Percentiles rank a stretch among this genome's conserved stretches.
These are phyloP conservation scores for Boletus vinaceobasis DNA, from an alignment of 768 basidiomycete genomes.

Conservation along the genomic window DNA sequence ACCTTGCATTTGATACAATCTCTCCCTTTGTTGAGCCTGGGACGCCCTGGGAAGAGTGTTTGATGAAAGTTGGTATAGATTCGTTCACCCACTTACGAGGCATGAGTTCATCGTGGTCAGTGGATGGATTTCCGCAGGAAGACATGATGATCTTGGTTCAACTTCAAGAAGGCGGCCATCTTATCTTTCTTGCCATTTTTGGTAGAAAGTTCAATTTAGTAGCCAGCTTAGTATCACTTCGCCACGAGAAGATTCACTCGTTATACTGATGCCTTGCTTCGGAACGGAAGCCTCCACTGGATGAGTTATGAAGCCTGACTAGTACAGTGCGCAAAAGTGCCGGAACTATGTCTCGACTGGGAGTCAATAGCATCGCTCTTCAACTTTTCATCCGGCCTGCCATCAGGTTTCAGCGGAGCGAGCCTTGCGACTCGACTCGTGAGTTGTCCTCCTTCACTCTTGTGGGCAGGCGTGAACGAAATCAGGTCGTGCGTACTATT, in stretches of 20 bases:
- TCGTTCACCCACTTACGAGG: conserved; percentile 44
- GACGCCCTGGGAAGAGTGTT: conserved; percentile 43
- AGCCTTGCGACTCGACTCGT: background rate
- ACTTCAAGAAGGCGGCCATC: background rate
- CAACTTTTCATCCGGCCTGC: background rate
- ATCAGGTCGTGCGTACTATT: background rate
- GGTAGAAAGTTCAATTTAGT: background rate
- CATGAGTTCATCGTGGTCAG: conserved; percentile 63
- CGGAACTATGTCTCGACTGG: background rate
- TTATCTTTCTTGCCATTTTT: conserved; percentile 4
- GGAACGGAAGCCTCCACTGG: background rate
- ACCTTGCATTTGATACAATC: conserved; percentile 74
- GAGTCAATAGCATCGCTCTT: background rate
- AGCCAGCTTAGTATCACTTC: too few relatives aligned
- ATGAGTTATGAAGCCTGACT: background rate
- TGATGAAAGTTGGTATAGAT: background rate
- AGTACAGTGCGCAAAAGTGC: background rate
- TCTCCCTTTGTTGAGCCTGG: conserved; percentile 64
- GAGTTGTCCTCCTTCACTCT: background rate
- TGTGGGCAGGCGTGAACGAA: background rate
- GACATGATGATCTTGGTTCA: conserved; percentile 27
- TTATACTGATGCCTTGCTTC: background rate
- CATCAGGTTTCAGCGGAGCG: background rate
- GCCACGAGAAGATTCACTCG: too few relatives aligned
- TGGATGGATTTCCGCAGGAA: conserved; percentile 64